phyloP scores from a whole-genome alignment of 1,284 basidiomycete genomes.

The Apiotrichum veenhuisii region DNA sequence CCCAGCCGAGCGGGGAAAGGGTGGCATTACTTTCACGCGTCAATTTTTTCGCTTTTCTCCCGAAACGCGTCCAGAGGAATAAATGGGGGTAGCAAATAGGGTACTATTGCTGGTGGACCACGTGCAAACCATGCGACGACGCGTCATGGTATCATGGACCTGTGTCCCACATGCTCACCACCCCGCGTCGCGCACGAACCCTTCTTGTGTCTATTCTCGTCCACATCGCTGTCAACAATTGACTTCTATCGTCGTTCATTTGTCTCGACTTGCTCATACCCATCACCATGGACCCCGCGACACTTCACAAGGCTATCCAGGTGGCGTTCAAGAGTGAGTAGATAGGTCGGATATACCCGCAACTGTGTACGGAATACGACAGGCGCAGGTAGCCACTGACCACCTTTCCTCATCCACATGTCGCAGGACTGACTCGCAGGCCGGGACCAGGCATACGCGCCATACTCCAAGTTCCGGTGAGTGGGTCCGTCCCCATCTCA shows the following conservation, averaged over 20 bases:
- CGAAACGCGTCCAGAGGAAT: no score
- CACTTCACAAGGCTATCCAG: slow-evolving; percentile 38
- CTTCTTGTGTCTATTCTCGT: no score
- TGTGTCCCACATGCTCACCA: background rate
- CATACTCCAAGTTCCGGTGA: slow-evolving; percentile 74
- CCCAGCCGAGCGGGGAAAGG: no score
- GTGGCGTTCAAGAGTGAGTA: slow-evolving; percentile 32
- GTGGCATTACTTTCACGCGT: no score
- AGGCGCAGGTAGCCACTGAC: no score
- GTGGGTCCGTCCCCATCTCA: no score
- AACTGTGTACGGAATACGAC: no score
- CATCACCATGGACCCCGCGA: slow-evolving; percentile 18
- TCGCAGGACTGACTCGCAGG: slow-evolving; percentile 46
- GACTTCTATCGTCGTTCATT: background rate
- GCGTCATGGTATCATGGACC: background rate
- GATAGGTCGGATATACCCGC: no score
- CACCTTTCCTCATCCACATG: no score
- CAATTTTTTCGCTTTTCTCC: background rate
- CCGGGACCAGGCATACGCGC: slow-evolving; percentile 60
- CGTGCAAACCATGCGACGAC: background rate
- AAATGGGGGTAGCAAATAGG: background rate
- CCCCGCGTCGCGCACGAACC: no score
- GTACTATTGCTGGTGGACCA: background rate
- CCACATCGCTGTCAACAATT: background rate
- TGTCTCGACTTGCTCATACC: background rate